phyloP scores from a whole-genome alignment of 257 asterid species.

The Ajuga chamaepitys region DNA sequence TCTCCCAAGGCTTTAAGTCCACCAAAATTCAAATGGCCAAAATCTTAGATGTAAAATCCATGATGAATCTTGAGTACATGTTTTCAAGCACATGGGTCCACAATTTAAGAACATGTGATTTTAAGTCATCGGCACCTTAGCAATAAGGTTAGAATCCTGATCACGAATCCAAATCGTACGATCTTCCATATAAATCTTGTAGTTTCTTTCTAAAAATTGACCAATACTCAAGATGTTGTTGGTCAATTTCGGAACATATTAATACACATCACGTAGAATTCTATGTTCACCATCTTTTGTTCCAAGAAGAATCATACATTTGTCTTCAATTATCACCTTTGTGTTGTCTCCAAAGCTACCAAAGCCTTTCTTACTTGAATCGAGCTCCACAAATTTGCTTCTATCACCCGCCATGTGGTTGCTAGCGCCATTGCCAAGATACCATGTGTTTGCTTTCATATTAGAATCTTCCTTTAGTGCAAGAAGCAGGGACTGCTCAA shows the following conservation, averaged over 20 bases:
- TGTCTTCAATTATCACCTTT: too few relatives aligned
- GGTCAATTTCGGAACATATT: background rate
- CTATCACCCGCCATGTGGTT: too few relatives aligned
- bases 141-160: background rate
- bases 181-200: background rate
- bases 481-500: too few relatives aligned
- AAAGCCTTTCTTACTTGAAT: too few relatives aligned
- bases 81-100: background rate
- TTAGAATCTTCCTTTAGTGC: too few relatives aligned
- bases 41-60: constrained; percentile 2
- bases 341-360: too few relatives aligned
- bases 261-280: background rate
- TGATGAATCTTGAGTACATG: background rate
- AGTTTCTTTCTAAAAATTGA: background rate
- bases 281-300: background rate
- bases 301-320: background rate
- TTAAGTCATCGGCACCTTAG: background rate
- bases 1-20: background rate
- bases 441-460: too few relatives aligned
- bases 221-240: background rate
- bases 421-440: too few relatives aligned
- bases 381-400: too few relatives aligned
- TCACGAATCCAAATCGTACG: background rate
- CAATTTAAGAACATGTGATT: background rate
- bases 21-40: constrained; percentile 3